These are phyloP conservation scores for Pythium vanterpoolii DNA, from an alignment of 352 stramenopile genomes.

Conservation along the genomic window DNA sequence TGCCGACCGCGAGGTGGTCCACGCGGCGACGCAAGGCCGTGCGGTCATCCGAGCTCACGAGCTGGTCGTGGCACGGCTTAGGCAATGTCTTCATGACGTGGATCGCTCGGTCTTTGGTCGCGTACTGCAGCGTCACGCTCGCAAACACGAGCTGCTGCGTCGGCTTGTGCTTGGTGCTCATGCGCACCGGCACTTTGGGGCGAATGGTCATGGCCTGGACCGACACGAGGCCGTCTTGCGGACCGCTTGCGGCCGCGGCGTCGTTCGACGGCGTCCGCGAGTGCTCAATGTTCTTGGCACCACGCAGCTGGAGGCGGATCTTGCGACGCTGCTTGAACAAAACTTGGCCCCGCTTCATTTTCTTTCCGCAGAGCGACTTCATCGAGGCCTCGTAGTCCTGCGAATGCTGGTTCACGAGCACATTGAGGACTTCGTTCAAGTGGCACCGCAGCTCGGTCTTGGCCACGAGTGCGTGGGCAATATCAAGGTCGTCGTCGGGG, in stretches of 20 bases:
- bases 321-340: conserved; percentile 31
- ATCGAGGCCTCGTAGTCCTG: conserved; percentile 44
- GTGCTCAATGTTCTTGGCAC: too few species aligned
- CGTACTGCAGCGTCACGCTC: conserved; percentile 42
- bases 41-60: conserved; percentile 44
- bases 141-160: conserved; percentile 53
- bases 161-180: conserved; percentile 28
- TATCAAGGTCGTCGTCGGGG: conserved; percentile 37
- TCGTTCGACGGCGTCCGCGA: too few species aligned
- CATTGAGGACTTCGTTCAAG: conserved; percentile 65
- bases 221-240: conserved; percentile 1
- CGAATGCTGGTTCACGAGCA: conserved; percentile 45
- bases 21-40: conserved; percentile 44
- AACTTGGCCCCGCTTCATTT: conserved; percentile 44
- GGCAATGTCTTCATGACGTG: conserved; percentile 68
- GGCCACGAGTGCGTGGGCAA: conserved; percentile 48
- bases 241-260: background rate
- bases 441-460: conserved; percentile 54
- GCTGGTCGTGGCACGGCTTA: conserved; percentile 48
- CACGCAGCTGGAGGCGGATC: background rate
- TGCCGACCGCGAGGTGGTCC: conserved; percentile 58
- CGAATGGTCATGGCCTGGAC: background rate
- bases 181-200: background rate
- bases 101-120: conserved; percentile 36
- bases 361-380: conserved; percentile 42